These are phyloP conservation scores for Ascochyta fabae DNA, from an alignment of 2,329 filamentous ascomycete genomes.

Conservation along the genomic window DNA sequence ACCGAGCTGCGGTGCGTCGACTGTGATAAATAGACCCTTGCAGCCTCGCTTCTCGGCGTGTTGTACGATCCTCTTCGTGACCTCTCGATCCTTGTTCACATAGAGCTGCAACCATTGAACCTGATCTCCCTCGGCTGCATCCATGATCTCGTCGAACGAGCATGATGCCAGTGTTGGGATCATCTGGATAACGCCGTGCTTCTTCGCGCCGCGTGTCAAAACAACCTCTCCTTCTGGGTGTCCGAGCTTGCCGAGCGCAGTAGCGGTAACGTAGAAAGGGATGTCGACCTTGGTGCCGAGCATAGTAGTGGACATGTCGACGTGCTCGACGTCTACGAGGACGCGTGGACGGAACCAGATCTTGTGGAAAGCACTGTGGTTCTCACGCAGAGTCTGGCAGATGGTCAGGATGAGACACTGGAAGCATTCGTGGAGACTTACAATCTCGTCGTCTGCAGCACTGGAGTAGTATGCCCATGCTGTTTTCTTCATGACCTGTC, in stretches of 20 bases:
- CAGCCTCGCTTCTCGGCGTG: slow-evolving; percentile 92
- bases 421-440: slow-evolving; percentile 50
- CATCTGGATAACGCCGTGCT: slow-evolving; percentile 96
- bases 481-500: slow-evolving; percentile 89
- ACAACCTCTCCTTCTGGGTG: slow-evolving; percentile 93
- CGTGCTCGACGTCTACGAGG: slow-evolving; percentile 84
- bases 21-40: slow-evolving; percentile 96
- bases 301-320: slow-evolving; percentile 92
- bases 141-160: slow-evolving; percentile 95
- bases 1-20: slow-evolving; percentile 94
- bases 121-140: slow-evolving; percentile 79
- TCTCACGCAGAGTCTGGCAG: slow-evolving; percentile 84
- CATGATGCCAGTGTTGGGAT: slow-evolving; percentile 96
- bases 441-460: slow-evolving; percentile 87
- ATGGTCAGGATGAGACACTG: slow-evolving; percentile 23
- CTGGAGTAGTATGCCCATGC: slow-evolving; percentile 99
- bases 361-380: slow-evolving; percentile 94
- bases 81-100: slow-evolving; percentile 89
- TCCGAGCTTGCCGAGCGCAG: slow-evolving; percentile 92
- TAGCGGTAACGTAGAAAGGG: slow-evolving; percentile 96
- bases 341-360: slow-evolving; percentile 95
- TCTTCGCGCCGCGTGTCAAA: slow-evolving; percentile 80
- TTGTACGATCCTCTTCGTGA: slow-evolving; percentile 88
- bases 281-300: slow-evolving; percentile 83
- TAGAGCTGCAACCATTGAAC: slow-evolving; percentile 97